These are phyloP conservation scores for Chlorociboria aeruginascens DNA, from an alignment of 495 filamentous ascomycete genomes.

Conservation along the genomic window DNA sequence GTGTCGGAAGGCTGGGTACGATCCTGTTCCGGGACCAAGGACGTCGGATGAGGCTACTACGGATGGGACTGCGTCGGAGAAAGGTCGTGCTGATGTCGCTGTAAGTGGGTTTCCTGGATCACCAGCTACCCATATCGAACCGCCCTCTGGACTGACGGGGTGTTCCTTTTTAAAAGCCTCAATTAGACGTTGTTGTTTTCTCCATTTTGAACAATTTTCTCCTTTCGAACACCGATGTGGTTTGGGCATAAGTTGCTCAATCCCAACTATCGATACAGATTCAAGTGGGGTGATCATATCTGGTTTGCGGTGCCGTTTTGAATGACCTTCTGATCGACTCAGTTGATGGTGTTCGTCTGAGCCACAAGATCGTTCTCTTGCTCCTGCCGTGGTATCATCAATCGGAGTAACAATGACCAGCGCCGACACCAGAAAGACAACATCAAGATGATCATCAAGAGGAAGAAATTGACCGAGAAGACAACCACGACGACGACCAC, in stretches of 20 bases:
- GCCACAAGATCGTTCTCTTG: slow-evolving; percentile 7
- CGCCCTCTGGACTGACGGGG: slow-evolving; percentile 44
- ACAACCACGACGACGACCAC: slow-evolving; percentile 42
- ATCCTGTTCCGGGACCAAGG: slow-evolving; percentile 46
- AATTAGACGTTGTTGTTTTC: slow-evolving; percentile 58
- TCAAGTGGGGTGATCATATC: slow-evolving; percentile 63
- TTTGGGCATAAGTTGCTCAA: slow-evolving; percentile 79
- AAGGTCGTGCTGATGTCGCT: slow-evolving; percentile 42
- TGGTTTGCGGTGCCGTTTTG: slow-evolving; percentile 34
- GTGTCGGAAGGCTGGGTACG: slow-evolving; percentile 44
- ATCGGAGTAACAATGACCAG: slow-evolving; percentile 65
- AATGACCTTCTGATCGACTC: slow-evolving; percentile 27
- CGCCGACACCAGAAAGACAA: slow-evolving; percentile 79
- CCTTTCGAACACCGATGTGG: slow-evolving; percentile 82
- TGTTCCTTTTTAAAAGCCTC: slow-evolving; percentile 56
- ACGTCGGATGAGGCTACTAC: slow-evolving; percentile 84
- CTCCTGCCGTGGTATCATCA: slow-evolving; percentile 24
- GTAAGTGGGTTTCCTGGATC: slow-evolving; percentile 59
- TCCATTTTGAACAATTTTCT: slow-evolving; percentile 73
- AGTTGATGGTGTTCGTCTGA: slow-evolving; percentile 23
- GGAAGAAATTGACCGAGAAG: slow-evolving; percentile 89
- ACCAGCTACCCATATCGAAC: slow-evolving; percentile 52
- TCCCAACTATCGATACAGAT: slow-evolving; percentile 82
- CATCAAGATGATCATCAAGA: slow-evolving; percentile 95
- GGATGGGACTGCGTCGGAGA: slow-evolving; percentile 59